Conservation (phyloP, 2,329 filamentous ascomycete species). For the Penicillium sp. region DNA sequence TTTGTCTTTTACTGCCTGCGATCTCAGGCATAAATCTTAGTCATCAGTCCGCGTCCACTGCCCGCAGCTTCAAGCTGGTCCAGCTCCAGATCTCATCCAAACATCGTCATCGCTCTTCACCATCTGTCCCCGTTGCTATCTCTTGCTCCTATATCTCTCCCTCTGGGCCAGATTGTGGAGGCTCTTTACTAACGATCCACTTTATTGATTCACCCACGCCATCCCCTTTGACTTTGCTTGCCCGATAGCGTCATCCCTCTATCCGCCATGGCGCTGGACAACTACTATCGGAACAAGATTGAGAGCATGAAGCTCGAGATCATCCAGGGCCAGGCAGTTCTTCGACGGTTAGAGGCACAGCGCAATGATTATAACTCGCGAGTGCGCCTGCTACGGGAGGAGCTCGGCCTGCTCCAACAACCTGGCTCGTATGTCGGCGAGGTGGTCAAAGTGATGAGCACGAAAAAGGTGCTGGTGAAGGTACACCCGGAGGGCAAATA, state of each 20-base stretch:
- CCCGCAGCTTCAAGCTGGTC: slow-evolving; percentile 19
- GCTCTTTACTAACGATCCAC: not conserved
- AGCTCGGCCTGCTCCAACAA: slow-evolving; percentile 93
- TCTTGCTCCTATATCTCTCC: not conserved
- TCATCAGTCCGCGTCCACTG: slow-evolving; percentile 12
- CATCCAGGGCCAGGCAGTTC: slow-evolving; percentile 94
- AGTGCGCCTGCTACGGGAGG: slow-evolving; percentile 90
- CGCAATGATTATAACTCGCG: slow-evolving; percentile 99
- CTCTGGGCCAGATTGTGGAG: not conserved
- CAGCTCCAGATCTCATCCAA: slow-evolving; percentile 12
- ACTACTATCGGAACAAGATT: slow-evolving; percentile 99
- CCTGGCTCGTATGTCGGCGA: slow-evolving; percentile 98
- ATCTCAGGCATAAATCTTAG: slow-evolving; percentile 2
- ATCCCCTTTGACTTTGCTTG: slow-evolving; percentile 12
- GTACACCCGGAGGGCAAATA: slow-evolving; percentile 99
- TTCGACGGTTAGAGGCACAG: slow-evolving; percentile 93
- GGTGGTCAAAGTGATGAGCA: slow-evolving; percentile 99
- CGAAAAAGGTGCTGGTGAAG: slow-evolving; percentile 98
- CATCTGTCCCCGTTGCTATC: not conserved
- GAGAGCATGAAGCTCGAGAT: slow-evolving; percentile 99
- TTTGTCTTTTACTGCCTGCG: not conserved
- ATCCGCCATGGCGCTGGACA: slow-evolving; percentile 89
- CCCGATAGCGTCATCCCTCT: slow-evolving; percentile 27
- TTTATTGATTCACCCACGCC: not conserved
- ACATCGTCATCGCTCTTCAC: slow-evolving; percentile 12